Base-by-base conservation (phyloP, 73 alveolate genomes). In the Blepharisma japonicum region DNA sequence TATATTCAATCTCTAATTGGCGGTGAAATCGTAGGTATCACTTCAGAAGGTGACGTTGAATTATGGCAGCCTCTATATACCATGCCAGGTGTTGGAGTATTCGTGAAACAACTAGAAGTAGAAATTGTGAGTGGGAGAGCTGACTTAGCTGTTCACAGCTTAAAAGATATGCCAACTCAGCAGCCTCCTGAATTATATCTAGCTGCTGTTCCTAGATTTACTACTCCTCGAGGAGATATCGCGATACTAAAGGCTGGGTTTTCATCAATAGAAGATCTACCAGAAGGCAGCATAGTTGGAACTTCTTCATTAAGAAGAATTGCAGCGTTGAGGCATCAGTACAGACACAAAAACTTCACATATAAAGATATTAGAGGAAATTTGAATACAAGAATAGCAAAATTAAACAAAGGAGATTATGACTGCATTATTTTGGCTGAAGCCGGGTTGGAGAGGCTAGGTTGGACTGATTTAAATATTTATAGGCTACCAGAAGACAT, bases 351-450 rank as follows among this genome's bases (percentile, higher is more conserved):
- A 45, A 7, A 23, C 27, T 71, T 88, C 23, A 67, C 38, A 47
- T 56, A 71, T 49, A 70, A 55, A 47, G 77, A 86, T 68, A 89
- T 89, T 45, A 77, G 91, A 83, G 91, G 91, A 68, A 87, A 87
- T 79, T 81, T 86, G 21, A 83, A 87, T 49, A 89, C 96, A 14
- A 32, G 96, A 48, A 71, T 89, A 6, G 45, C 56, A 38, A 89
- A 89, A 54, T 71, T 89, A 45, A 55, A 56, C 54, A 70, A 78
- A 68, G 88, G 80, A 6, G 77, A 68, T 45, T 89, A 71, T 74
- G 96, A 89, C 79, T 92, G 91, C 4, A 89, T 89, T 21, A 79
- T 89, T 48, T 68, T 89, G 55, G 96, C 96, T 7, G 87, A 76
- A 55, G 96, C 96, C 4, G 96, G 96, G 0, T 80, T 89, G 4